Base-by-base conservation (phyloP, 2,329 filamentous ascomycete species). In the Monilinia fructigena region DNA sequence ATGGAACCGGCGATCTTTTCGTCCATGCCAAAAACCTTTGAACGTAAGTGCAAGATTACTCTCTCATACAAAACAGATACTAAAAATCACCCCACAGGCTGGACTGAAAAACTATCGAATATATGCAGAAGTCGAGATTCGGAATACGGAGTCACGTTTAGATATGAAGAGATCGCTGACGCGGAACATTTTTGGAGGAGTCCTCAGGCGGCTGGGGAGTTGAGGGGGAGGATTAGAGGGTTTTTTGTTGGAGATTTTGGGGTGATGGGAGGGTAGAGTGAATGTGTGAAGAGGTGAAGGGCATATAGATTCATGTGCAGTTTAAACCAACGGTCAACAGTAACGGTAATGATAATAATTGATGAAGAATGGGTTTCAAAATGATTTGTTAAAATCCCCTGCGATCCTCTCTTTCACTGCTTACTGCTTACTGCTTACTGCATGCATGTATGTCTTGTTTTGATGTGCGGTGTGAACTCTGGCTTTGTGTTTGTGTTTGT, bases 1-100 rank as follows among this genome's bases (percentile, higher is more conserved):
- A 88, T 74, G 94, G 93, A 1, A 86, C 89, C 61, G 81, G 84
- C 4, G 93, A 98, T 76, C 78, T 83, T 0, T 96, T 97, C 70
- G 88, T 91, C 1, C 84, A 87, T 0, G 80, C 80, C 4, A 83
- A 82, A 82, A 67, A 90, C 86, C 76, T 80, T 93, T 71, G 82
- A 84, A 47, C 63, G 63, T 65, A 31, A 60, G 63, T 54, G 3
- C 8, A 26, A 31, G 0, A 16, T 55, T 12, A 40, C 54, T 28
- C 12, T 23, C 23, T n/a, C 11, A 6, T 18, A 26, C 26, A 26
- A 12, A 56, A 16, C 3, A 1, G 52, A 20, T 23, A 47, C 18
- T 53, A 23, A 59, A 20, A 7, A 26, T 59, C n/a, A 42, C 6
- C 10, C 56, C 26, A 38, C 53, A 65, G 63, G 63, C 14, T 65